These are phyloP conservation scores for Heracleum sosnowskyi DNA, from an alignment of 129 eudicot genomes.

Conservation along the genomic window DNA sequence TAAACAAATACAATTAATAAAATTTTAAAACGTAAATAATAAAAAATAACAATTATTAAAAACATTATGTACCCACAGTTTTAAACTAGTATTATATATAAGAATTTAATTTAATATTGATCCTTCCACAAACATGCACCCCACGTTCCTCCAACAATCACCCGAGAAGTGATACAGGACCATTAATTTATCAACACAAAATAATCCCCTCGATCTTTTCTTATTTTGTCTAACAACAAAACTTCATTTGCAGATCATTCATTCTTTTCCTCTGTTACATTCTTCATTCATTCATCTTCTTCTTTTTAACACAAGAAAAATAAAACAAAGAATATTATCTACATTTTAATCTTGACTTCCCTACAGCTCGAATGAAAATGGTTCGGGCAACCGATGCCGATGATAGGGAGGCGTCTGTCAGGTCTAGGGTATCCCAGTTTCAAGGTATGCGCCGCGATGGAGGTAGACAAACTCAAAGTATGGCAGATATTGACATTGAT, in stretches of 20 bases:
- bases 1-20: too few relatives aligned
- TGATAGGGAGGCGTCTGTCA: conserved; percentile 14
- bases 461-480: conserved; percentile 19
- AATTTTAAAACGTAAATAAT: too few relatives aligned
- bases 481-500: conserved; percentile 17
- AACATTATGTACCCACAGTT: too few relatives aligned
- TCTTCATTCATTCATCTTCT: conserved; percentile 17
- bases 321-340: background rate
- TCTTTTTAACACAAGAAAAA: conserved; percentile 7
- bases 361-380: conserved; percentile 20
- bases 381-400: conserved; percentile 21
- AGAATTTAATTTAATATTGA: too few relatives aligned
- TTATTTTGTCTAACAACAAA: conserved; percentile 10
- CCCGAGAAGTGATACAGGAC: conserved; percentile 17
- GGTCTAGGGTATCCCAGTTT: conserved; percentile 11
- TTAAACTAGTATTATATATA: too few relatives aligned
- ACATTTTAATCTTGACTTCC: conserved; percentile 2
- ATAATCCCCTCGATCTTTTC: conserved; percentile 10
- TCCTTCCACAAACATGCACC: conserved; percentile 51
- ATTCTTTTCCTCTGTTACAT: too few relatives aligned
- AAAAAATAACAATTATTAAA: too few relatives aligned
- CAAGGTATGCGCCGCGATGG: background rate
- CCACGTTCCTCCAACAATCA: conserved; percentile 39
- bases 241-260: conserved; percentile 2
- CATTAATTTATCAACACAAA: background rate